Percentiles rank a stretch among this genome's conserved stretches.
Evolutionary conservation across 768 basidiomycete genomes (phyloP).

Genomic region (Nidula microcarpa): DNA sequence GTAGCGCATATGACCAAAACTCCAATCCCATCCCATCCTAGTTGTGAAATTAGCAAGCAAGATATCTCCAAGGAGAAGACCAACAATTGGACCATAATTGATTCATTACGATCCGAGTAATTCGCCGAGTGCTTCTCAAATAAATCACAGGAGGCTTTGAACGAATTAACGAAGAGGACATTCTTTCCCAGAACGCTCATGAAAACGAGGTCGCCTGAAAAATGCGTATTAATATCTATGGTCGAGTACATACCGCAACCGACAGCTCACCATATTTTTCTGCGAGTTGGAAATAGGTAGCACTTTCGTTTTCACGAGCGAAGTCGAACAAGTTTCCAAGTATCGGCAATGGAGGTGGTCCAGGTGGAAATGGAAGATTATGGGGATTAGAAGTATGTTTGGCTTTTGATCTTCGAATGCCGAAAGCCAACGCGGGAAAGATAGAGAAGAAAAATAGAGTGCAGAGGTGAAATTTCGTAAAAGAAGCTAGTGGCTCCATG

Average conservation of each 20-base stretch:
- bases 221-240: neutral
- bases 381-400: neutral
- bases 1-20: constrained; percentile 53
- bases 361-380: constrained; percentile 43
- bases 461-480: neutral
- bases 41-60: neutral
- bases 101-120: constrained; percentile 49
- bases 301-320: constrained; percentile 31
- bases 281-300: constrained; percentile 36
- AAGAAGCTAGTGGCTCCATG: too few species aligned
- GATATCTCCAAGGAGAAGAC: constrained; percentile 6
- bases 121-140: constrained; percentile 54
- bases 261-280: constrained; percentile 33
- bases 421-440: neutral
- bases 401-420: neutral
- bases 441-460: neutral
- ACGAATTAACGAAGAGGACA: constrained; percentile 33
- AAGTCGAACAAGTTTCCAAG: constrained; percentile 52
- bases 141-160: constrained; percentile 44
- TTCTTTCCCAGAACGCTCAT: constrained; percentile 47
- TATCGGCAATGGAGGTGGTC: constrained; percentile 48
- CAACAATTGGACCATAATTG: constrained; percentile 49
- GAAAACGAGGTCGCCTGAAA: constrained; percentile 50
- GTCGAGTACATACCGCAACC: neutral
- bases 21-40: constrained; percentile 42